phyloP scores from a whole-genome alignment of 2,329 filamentous ascomycete species.

The Didymella arachidicola region DNA sequence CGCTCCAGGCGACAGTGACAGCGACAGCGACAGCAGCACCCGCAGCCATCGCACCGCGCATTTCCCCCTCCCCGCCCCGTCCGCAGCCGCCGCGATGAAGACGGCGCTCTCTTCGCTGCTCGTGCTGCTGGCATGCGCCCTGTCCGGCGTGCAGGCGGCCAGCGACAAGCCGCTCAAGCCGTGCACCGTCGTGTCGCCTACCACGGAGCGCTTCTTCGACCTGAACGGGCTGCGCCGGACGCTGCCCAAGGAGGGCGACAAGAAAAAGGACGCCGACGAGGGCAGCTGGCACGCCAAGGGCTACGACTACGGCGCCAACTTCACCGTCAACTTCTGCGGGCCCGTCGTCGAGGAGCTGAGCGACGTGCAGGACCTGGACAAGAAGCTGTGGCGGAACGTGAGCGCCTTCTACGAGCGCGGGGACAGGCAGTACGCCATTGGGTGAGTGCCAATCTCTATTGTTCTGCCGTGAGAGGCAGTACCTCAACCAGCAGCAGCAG shows the following conservation, averaged over 20 bases:
- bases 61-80: too few species aligned
- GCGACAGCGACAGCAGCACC: too few species aligned
- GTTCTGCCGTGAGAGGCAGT: too few species aligned
- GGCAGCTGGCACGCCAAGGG: constrained; percentile 72
- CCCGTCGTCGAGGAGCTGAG: constrained; percentile 73
- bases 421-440: constrained; percentile 75
- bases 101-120: constrained; percentile 37
- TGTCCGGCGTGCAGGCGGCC: constrained; percentile 39
- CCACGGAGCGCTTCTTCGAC: constrained; percentile 70
- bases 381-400: constrained; percentile 72
- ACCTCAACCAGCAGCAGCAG: too few species aligned
- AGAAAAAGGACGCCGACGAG: constrained; percentile 63
- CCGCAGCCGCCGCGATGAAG: constrained; percentile 35
- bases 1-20: constrained; percentile 7
- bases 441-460: constrained; percentile 56
- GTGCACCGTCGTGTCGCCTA: constrained; percentile 69
- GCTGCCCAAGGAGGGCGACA: constrained; percentile 54
- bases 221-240: constrained; percentile 64
- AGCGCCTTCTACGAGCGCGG: constrained; percentile 77
- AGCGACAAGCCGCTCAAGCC: constrained; percentile 59
- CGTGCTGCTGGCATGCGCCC: constrained; percentile 44
- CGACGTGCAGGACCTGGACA: constrained; percentile 70
- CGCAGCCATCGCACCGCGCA: background rate
- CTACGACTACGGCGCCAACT: constrained; percentile 81
- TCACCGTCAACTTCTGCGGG: constrained; percentile 83